Percentiles rank a stretch among this genome's conserved stretches.
Evolutionary conservation across 441 rosid genomes (phyloP).

Genomic region (Corymbia citriodora): DNA sequence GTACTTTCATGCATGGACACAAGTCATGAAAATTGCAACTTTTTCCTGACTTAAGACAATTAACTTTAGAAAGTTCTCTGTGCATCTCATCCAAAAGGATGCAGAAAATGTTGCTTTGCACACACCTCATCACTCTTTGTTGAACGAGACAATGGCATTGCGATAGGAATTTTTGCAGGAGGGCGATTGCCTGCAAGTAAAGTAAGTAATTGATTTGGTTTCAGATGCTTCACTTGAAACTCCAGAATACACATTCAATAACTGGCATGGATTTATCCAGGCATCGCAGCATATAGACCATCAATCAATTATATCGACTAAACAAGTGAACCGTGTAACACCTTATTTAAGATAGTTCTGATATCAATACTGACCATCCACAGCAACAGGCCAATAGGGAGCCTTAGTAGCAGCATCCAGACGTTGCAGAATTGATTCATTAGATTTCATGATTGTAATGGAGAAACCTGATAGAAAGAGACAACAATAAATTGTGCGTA

Average conservation of each 20-base stretch:
- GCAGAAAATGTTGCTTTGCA: not conserved
- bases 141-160: conserved; percentile 58
- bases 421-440: conserved; percentile 53
- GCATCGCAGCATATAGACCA: not conserved
- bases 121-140: conserved; percentile 66
- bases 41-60: conserved; percentile 1
- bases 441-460: conserved; percentile 90
- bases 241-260: not conserved
- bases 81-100: not conserved
- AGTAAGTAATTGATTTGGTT: not conserved
- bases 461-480: conserved; percentile 66
- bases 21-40: not conserved
- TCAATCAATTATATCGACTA: not conserved
- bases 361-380: conserved; percentile 48
- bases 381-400: conserved; percentile 93
- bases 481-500: not conserved
- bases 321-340: not conserved
- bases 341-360: not conserved
- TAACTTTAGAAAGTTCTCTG: conserved; percentile 7
- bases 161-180: conserved; percentile 87
- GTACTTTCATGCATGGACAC: not conserved
- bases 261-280: not conserved
- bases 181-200: conserved; percentile 66
- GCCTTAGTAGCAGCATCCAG: conserved; percentile 97
- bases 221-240: not conserved